Conservation (phyloP, 2,329 filamentous ascomycete genomes). For the Colletotrichum sansevieriae region DNA sequence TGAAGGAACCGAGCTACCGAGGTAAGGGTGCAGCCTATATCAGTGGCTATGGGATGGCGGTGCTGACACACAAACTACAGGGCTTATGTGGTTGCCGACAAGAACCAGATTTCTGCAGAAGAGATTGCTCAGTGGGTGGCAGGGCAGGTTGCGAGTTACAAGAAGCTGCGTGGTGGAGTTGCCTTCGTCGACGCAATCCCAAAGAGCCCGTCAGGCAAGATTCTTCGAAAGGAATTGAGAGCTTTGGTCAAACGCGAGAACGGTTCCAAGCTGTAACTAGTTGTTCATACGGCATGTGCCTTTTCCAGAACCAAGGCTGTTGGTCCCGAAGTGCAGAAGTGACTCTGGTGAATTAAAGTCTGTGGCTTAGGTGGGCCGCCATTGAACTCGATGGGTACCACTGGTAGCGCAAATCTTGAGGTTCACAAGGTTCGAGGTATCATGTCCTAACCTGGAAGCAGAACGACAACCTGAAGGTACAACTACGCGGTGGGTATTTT, state of each 20-base stretch:
- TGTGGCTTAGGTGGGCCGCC: too few relatives aligned
- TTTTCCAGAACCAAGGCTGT: too few relatives aligned
- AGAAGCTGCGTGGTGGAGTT: slow-evolving; percentile 79
- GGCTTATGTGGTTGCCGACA: slow-evolving; percentile 53
- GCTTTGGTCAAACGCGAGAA: slow-evolving; percentile 52
- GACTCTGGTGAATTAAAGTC: too few relatives aligned
- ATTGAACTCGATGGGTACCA: too few relatives aligned
- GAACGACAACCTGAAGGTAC: too few relatives aligned
- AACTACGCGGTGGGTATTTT: too few relatives aligned
- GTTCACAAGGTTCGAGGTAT: too few relatives aligned
- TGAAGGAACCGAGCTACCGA: slow-evolving; percentile 62
- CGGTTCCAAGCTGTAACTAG: slow-evolving; percentile 21
- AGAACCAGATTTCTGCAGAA: slow-evolving; percentile 45
- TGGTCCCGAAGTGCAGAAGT: too few relatives aligned
- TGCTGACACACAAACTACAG: background rate
- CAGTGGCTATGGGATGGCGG: fast-evolving
- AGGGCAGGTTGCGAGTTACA: slow-evolving; percentile 63
- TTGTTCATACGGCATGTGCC: too few relatives aligned
- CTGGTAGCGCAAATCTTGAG: too few relatives aligned
- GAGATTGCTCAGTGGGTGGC: slow-evolving; percentile 48
- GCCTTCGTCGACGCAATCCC: slow-evolving; percentile 76
- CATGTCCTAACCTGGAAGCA: too few relatives aligned
- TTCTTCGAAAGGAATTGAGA: slow-evolving; percentile 56
- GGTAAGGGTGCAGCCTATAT: slow-evolving; percentile 51
- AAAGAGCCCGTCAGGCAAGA: slow-evolving; percentile 74